Conservation (phyloP, 2,329 filamentous ascomycete genomes). For the Elsinoe ampelina region DNA sequence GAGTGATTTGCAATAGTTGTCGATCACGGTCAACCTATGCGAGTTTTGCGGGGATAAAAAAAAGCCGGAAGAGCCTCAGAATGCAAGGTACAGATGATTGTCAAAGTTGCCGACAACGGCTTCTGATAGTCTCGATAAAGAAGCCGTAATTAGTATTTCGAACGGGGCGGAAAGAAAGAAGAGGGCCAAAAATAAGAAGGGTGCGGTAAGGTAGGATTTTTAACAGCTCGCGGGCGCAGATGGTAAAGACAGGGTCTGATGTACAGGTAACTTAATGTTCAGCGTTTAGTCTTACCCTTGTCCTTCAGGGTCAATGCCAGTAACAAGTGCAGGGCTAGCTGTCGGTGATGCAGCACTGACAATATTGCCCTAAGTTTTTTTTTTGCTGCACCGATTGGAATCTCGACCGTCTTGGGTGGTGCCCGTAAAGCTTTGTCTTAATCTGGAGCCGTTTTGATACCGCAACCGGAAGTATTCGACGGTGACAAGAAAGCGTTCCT, state of each 20-base stretch:
- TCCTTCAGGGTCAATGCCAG: constrained; percentile 2
- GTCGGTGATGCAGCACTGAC: constrained; percentile 12
- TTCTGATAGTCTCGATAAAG: background rate
- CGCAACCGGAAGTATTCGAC: constrained; percentile 12
- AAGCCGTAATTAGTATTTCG: background rate
- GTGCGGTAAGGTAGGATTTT: constrained; percentile 10
- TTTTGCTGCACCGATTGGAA: constrained; percentile 2
- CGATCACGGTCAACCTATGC: constrained; percentile 2
- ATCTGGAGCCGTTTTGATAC: constrained; percentile 1
- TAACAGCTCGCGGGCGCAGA: constrained; percentile 4
- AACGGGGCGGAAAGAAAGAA: background rate
- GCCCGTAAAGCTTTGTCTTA: constrained; percentile 9
- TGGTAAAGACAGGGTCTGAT: constrained; percentile 8
- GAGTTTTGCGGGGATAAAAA: constrained; percentile 1
- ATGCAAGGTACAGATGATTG: background rate
- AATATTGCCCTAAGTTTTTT: constrained; percentile 7
- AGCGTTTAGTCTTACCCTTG: constrained; percentile 13
- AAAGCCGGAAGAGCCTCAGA: background rate
- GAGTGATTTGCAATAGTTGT: constrained; percentile 1
- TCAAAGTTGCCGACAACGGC: background rate
- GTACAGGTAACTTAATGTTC: constrained; percentile 8
- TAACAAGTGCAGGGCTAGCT: constrained; percentile 1
- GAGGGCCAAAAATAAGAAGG: background rate
- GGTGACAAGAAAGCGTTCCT: constrained; percentile 11
- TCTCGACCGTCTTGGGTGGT: constrained; percentile 2